Base-by-base conservation (phyloP, 345 rosid species). In the Lenwebbia sp. region DNA sequence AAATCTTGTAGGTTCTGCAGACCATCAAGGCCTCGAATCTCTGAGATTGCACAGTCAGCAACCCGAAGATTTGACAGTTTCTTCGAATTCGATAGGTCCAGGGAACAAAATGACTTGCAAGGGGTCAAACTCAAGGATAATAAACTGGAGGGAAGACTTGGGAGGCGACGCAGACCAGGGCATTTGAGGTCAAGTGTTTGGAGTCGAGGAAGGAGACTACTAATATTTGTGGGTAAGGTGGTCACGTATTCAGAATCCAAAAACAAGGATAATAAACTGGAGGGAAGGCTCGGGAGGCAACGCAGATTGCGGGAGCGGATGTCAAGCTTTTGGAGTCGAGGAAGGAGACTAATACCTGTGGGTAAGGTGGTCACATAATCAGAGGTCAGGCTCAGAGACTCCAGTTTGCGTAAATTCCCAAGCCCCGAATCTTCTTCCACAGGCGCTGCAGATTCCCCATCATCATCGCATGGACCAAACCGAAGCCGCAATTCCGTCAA, bases 331-430 rank as follows among this genome's bases (percentile, higher is more conserved):
- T 11, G n/a, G 33, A 58, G 65, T 26, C n/a, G 37, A 7, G 70
- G 33, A n/a, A n/a, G 70, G 8, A 47, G 86, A 47, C 70, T 12
- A 26, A 58, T 2, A 13, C 6, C 70, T n/a, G 33, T 26, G 13
- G 65, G 33, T n/a, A n/a, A n/a, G 33, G 17, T 13, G 9, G 70
- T n/a, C 33, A 14, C 75, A 15, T 3, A 6, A 14, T 1, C 0
- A 3, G 21, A 60, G 0, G 0, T 0, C 21, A 28, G 10, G 11
- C 0, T 0, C 1, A 60, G 40, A 3, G 5, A 28, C 74, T 60
- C 5, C 5, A 60, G 37, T 6, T 60, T 28, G 74, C 40, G 8
- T 30, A 62, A 62, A 7, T 30, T 62, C 75, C 5, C 75, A 62
- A 60, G 21, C 40, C 28, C 15, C 4, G 10, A 10, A 60, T 28